phyloP scores from a whole-genome alignment of 768 basidiomycete species.

The Suillus alpinus region DNA sequence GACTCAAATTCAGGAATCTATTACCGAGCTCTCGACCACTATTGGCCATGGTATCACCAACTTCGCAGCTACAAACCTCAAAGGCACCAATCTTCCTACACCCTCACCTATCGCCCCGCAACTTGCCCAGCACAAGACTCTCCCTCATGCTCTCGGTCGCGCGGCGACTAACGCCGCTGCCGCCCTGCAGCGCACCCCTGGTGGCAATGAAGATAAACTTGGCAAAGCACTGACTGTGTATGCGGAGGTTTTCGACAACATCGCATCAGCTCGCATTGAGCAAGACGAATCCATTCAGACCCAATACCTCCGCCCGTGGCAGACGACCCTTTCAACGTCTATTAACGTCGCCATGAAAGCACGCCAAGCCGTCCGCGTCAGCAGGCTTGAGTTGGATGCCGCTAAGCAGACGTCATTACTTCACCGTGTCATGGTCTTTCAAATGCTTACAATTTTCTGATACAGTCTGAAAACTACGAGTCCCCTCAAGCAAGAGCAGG shows the following conservation, averaged over 20 bases:
- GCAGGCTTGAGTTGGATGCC: constrained; percentile 85
- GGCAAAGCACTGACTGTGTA: constrained; percentile 78
- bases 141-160: constrained; percentile 90
- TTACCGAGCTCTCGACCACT: constrained; percentile 65
- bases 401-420: constrained; percentile 78
- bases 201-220: constrained; percentile 62
- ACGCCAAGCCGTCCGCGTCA: constrained; percentile 73
- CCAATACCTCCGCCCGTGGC: constrained; percentile 80
- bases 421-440: background rate
- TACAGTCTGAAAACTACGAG: constrained; percentile 73
- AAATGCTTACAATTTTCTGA: constrained; percentile 2
- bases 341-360: constrained; percentile 93
- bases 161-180: constrained; percentile 64
- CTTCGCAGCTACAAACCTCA: constrained; percentile 85
- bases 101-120: constrained; percentile 58
- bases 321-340: constrained; percentile 78
- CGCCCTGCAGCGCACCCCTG: constrained; percentile 42
- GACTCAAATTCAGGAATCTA: constrained; percentile 80
- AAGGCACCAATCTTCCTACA: constrained; percentile 82
- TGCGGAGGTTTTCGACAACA: constrained; percentile 80
- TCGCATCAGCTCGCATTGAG: constrained; percentile 70
- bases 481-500: constrained; percentile 84
- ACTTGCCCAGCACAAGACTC: constrained; percentile 83
- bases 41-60: constrained; percentile 75
- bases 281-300: constrained; percentile 73